Conservation (phyloP, 116 monocot genomes). For the Thalassia testudinum region DNA sequence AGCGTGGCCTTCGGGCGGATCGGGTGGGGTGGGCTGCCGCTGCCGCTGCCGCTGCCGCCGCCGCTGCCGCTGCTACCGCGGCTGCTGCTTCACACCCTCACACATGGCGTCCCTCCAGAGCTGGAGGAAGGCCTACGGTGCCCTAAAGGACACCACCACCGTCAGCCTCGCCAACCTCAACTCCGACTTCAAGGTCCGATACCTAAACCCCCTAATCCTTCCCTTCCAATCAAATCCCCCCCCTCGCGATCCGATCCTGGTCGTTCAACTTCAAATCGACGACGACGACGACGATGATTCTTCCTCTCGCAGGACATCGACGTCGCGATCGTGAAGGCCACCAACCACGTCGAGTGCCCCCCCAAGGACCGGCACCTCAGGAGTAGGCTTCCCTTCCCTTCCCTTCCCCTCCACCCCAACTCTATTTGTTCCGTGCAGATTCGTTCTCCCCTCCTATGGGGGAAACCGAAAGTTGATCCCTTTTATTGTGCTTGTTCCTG, state of each 20-base stretch:
- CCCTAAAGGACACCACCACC: constrained; percentile 84
- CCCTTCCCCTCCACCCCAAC: too few relatives aligned
- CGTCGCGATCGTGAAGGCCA: constrained; percentile 84
- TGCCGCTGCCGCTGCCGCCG: neutral
- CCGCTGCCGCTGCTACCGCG: too few relatives aligned
- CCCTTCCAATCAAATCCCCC: neutral
- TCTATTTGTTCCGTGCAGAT: too few relatives aligned
- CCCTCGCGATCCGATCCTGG: too few relatives aligned
- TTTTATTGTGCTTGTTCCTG: too few relatives aligned
- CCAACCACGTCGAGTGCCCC: constrained; percentile 82
- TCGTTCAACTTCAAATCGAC: too few relatives aligned
- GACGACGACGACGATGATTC: too few relatives aligned
- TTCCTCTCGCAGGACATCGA: constrained; percentile 53
- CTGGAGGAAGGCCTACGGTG: constrained; percentile 76
- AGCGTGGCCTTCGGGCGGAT: too few relatives aligned
- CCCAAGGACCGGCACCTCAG: constrained; percentile 37
- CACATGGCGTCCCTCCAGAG: constrained; percentile 66
- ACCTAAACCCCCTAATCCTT: neutral
- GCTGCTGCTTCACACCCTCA: neutral
- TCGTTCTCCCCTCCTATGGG: too few relatives aligned
- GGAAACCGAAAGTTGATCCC: too few relatives aligned
- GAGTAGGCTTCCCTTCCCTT: too few relatives aligned
- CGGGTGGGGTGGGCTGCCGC: neutral
- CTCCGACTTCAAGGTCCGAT: constrained; percentile 75
- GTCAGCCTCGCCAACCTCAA: constrained; percentile 93